A percentile compares a stretch with the other conserved stretches of the same genome.
phyloP scores from a whole-genome alignment of 208 protist genomes.

The Crithidia bombi region DNA sequence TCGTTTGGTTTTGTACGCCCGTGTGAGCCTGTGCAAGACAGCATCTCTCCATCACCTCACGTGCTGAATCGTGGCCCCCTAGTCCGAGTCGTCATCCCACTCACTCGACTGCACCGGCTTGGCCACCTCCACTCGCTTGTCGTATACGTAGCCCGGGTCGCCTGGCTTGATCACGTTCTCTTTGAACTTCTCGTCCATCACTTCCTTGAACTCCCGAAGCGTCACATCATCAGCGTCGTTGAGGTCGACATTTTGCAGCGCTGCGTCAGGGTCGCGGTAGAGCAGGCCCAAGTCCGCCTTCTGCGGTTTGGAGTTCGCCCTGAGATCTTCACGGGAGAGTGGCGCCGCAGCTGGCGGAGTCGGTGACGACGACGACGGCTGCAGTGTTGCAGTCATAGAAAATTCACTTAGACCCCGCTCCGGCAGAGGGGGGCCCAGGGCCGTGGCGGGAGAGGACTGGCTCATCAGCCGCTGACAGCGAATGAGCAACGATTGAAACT shows the following conservation, averaged over 20 bases:
- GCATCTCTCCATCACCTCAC: too few relatives aligned
- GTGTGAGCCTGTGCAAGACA: too few relatives aligned
- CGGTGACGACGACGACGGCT: background rate
- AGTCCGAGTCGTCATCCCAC: conserved; percentile 82
- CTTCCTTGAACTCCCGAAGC: conserved; percentile 86
- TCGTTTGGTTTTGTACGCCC: too few relatives aligned
- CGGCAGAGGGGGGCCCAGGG: background rate
- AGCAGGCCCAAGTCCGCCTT: conserved; percentile 90
- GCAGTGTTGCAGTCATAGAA: background rate
- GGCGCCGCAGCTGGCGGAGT: background rate
- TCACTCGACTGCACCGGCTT: conserved; percentile 73
- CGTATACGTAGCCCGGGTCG: conserved; percentile 86
- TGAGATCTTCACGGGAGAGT: background rate
- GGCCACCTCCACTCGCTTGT: conserved; percentile 76
- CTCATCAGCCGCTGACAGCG: conserved; percentile 63
- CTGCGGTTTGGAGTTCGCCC: conserved; percentile 32
- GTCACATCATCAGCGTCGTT: conserved; percentile 91
- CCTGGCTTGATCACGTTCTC: conserved; percentile 76
- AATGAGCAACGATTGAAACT: conserved; percentile 62
- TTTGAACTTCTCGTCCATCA: conserved; percentile 86
- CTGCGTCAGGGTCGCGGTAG: conserved; percentile 87
- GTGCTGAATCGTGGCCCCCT: background rate
- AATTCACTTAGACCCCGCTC: background rate
- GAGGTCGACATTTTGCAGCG: conserved; percentile 87
- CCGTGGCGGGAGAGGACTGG: background rate